phyloP scores from a whole-genome alignment of 345 rosid species.

The Syzygium grande region DNA sequence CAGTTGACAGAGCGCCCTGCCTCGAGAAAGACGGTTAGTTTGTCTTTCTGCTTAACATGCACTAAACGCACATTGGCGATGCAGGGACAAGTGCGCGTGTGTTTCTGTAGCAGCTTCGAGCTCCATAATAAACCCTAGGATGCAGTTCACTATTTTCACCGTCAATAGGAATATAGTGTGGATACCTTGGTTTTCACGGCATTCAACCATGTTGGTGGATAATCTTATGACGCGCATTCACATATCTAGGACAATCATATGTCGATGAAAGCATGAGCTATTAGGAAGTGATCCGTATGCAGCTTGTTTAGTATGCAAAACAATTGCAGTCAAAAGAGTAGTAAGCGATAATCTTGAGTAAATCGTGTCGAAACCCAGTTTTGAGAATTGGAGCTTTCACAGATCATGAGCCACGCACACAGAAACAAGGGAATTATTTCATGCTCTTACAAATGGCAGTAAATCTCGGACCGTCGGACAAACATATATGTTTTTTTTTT shows the following conservation, averaged over 20 bases:
- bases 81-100: background rate
- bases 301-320: background rate
- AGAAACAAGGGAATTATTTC: background rate
- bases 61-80: background rate
- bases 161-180: background rate
- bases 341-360: background rate
- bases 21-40: background rate
- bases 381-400: background rate
- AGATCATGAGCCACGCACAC: background rate
- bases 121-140: background rate
- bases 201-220: background rate
- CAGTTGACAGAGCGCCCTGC: background rate
- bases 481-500: background rate
- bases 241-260: background rate
- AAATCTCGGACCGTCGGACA: background rate
- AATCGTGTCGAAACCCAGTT: background rate
- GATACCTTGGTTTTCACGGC: background rate
- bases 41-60: background rate
- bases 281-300: background rate
- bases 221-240: background rate
- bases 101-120: background rate
- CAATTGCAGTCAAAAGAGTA: background rate
- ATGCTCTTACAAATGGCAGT: background rate
- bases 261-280: background rate
- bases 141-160: background rate